A percentile compares a stretch with the other conserved stretches of the same genome.
These are phyloP conservation scores for Neonectria magnoliae DNA, from an alignment of 2,329 filamentous ascomycete species.

Conservation along the genomic window DNA sequence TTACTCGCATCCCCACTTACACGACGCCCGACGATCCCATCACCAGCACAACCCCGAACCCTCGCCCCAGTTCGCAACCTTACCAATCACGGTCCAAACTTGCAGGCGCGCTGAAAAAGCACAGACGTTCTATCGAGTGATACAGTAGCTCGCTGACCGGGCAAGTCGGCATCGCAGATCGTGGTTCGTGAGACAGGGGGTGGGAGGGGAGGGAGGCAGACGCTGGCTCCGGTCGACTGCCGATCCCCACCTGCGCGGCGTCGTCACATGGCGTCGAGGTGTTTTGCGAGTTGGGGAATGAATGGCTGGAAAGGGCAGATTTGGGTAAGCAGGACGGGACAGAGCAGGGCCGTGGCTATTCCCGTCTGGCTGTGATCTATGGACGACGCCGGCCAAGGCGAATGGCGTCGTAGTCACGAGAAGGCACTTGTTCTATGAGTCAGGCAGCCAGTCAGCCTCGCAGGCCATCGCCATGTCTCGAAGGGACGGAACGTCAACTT, in stretches of 20 bases:
- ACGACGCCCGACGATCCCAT: constrained; percentile 32
- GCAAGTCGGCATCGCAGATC: constrained; percentile 9
- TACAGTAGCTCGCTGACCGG: background rate
- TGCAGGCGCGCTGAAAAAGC: background rate
- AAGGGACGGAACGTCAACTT: background rate
- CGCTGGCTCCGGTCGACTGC: constrained; percentile 6
- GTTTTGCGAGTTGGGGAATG: background rate
- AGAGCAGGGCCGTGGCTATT: background rate
- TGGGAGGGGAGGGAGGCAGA: background rate
- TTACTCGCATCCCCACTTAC: constrained; percentile 27
- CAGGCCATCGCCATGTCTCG: background rate
- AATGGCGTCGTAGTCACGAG: background rate
- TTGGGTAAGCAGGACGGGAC: background rate
- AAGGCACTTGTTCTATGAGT: background rate
- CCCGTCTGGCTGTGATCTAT: background rate
- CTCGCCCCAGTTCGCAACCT: background rate
- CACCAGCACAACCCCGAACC: constrained; percentile 4
- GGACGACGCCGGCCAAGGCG: too few relatives aligned
- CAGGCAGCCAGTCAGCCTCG: background rate
- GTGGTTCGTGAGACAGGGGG: background rate
- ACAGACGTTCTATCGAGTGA: background rate
- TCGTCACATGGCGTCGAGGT: constrained; percentile 14
- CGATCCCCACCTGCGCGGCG: constrained; percentile 12
- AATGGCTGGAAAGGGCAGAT: background rate
- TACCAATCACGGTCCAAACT: background rate